phyloP scores from a whole-genome alignment of 176 grass and related monocot genomes.

The Poa annua region DNA sequence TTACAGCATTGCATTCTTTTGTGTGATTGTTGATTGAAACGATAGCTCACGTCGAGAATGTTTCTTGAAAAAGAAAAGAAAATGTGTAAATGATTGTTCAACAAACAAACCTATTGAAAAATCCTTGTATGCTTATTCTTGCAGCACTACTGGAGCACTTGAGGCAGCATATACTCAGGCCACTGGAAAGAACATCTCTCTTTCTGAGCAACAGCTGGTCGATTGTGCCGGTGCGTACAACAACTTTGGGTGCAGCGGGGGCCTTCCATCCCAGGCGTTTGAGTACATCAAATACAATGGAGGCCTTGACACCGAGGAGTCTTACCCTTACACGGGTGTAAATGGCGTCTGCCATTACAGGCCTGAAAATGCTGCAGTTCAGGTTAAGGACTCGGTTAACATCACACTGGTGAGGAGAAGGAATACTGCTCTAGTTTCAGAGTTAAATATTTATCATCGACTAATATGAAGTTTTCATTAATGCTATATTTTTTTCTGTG shows the following conservation, averaged over 20 bases:
- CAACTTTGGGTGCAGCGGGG: constrained; percentile 91
- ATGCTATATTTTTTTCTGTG: constrained; percentile 35
- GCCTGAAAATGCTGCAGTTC: constrained; percentile 64
- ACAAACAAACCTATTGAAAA: constrained; percentile 19
- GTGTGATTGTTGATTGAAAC: not conserved
- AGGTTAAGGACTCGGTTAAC: constrained; percentile 76
- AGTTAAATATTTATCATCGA: not conserved
- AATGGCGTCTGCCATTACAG: constrained; percentile 75
- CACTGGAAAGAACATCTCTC: constrained; percentile 71
- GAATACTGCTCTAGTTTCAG: constrained; percentile 21
- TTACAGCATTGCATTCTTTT: not conserved
- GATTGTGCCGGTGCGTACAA: constrained; percentile 78
- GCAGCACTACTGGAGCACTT: constrained; percentile 96
- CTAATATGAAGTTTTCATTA: not conserved
- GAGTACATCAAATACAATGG: constrained; percentile 96
- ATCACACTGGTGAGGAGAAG: constrained; percentile 73
- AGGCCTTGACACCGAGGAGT: constrained; percentile 87
- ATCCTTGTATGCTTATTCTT: constrained; percentile 37
- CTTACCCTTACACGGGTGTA: constrained; percentile 92
- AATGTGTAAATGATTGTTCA: not conserved
- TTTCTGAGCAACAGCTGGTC: constrained; percentile 98
- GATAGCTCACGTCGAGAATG: not conserved
- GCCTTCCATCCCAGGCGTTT: constrained; percentile 94
- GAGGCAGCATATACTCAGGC: constrained; percentile 94
- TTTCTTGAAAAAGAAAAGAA: not conserved